Base-by-base conservation (phyloP, 2,329 filamentous ascomycete species). In the Gnomoniopsis sp. region DNA sequence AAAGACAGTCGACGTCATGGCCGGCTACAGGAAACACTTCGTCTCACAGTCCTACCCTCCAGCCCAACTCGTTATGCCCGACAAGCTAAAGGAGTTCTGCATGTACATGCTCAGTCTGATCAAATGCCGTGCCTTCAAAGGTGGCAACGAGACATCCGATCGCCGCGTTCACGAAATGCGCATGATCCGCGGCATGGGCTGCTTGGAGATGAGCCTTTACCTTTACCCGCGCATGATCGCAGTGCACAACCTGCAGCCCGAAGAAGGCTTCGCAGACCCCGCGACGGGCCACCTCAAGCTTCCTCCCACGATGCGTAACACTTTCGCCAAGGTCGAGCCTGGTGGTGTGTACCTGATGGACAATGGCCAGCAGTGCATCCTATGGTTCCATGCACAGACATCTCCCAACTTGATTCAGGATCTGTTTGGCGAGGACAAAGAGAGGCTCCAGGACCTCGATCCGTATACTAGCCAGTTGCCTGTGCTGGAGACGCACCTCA, bases 281-380 rank as follows among this genome's bases (percentile, higher is more conserved):
- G 87, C 91, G 69, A 91, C 91, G 3, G 93, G 93, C 15, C 90
- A 97, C 64, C 79, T 99, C 44, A 88, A 88, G 69, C 87, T 99
- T 76, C 95, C 95, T 2, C 85, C 89, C 0, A 77, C 87, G 8
- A 79, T 96, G 57, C 89, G 95, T 34, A 88, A 92, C 11, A 93
- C 90, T 1, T 99, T 96, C 74, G 86, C 88, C 12, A 87, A 89
- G 46, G 88, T 98, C 48, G 93, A 99, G 74, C 88, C 96, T 56
- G 95, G 95, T 30, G 95, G 95, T 34, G 95, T 89, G 1, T 99
- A 99, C 71, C 78, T 99, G 19, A 88, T 99, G 22, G 95, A 99
- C 72, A 97, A 98, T 67, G 95, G 95, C 6, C 95, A 99, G 71
- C 86, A 90, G 64, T 90, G 92, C 68, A 82, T 98, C 23, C 77